Evolutionary conservation across 352 stramenopile genomes (phyloP).

Genomic region (Globisporangium paddicum): DNA sequence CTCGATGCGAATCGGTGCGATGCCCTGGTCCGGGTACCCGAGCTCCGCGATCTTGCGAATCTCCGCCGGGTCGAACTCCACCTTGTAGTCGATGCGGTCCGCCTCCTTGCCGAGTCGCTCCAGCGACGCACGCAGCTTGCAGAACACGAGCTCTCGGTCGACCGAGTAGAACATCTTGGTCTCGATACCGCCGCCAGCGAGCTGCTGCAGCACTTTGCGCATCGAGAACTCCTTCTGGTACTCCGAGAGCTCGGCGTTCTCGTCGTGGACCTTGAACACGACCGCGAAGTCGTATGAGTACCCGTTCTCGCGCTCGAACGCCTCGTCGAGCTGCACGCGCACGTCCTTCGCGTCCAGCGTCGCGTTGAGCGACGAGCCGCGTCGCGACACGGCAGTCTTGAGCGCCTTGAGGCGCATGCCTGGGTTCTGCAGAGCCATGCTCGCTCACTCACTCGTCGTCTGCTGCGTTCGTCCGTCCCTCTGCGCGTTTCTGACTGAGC

Average conservation of each 20-base stretch:
- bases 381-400: constrained; percentile 59
- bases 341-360: constrained; percentile 58
- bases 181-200: constrained; percentile 66
- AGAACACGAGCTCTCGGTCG: constrained; percentile 66
- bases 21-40: constrained; percentile 53
- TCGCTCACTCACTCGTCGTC: not conserved
- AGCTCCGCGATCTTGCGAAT: constrained; percentile 49
- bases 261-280: constrained; percentile 80
- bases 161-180: constrained; percentile 83
- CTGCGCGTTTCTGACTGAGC: not conserved
- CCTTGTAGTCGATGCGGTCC: constrained; percentile 74
- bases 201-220: constrained; percentile 61
- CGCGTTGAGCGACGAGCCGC: constrained; percentile 63
- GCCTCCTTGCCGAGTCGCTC: constrained; percentile 64
- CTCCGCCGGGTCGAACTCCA: constrained; percentile 62
- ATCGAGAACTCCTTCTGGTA: constrained; percentile 67
- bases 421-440: constrained; percentile 18
- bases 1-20: constrained; percentile 60
- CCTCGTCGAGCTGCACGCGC: constrained; percentile 51
- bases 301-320: constrained; percentile 58
- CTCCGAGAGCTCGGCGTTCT: constrained; percentile 42
- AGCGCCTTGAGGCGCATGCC: constrained; percentile 44
- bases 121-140: constrained; percentile 65
- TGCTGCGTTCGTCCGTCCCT: not conserved
- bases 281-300: constrained; percentile 82